Conservation (phyloP, 306 rosid species). For the Cercis canadensis region DNA sequence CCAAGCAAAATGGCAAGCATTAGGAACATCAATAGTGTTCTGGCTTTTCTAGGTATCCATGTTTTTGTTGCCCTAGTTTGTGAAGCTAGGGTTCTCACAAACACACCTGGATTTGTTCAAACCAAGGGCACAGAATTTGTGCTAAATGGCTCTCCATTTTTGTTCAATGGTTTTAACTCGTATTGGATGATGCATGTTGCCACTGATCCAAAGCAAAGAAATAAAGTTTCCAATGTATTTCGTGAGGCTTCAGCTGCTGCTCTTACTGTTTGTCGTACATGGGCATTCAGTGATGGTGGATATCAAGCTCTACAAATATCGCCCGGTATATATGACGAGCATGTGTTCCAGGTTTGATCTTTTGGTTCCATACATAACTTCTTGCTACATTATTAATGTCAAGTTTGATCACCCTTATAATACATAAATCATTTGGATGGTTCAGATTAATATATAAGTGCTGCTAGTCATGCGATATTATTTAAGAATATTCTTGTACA, state of each 20-base stretch:
- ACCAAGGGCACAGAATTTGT: conserved; percentile 42
- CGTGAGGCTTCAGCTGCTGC: conserved; percentile 52
- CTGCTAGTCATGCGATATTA: too few relatives aligned
- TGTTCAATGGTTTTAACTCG: conserved; percentile 65
- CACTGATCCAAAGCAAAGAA: conserved; percentile 45
- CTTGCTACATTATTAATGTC: neutral
- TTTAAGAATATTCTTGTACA: too few relatives aligned
- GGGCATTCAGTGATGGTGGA: conserved; percentile 69
- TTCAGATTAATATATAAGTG: too few relatives aligned
- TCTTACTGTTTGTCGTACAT: conserved; percentile 59
- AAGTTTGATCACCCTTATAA: too few relatives aligned
- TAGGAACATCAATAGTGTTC: neutral
- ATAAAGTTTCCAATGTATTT: conserved; percentile 51
- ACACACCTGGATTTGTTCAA: conserved; percentile 43
- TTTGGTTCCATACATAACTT: neutral
- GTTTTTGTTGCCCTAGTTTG: conserved; percentile 22
- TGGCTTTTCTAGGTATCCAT: neutral
- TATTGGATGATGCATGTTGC: conserved; percentile 68
- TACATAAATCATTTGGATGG: too few relatives aligned
- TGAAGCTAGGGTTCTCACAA: conserved; percentile 23
- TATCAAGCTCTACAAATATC: conserved; percentile 52
- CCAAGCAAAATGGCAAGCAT: conserved; percentile 19
- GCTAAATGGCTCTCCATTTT: conserved; percentile 40
- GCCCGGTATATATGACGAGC: conserved; percentile 57
- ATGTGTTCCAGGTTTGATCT: conserved; percentile 46